These are phyloP conservation scores for Starmerella asiatica DNA, from an alignment of 805 yeast species.

Conservation along the genomic window DNA sequence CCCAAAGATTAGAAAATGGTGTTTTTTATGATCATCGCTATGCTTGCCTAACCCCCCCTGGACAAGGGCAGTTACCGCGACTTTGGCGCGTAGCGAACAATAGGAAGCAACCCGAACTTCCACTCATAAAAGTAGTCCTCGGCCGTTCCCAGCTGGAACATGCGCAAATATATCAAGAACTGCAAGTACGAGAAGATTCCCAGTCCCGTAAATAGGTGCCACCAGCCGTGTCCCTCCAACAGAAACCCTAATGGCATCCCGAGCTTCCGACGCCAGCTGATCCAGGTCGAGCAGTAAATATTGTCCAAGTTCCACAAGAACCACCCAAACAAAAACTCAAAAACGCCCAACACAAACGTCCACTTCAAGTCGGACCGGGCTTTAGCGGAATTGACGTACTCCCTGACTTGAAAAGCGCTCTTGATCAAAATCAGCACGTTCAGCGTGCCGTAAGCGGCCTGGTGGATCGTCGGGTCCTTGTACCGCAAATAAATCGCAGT, in stretches of 20 bases:
- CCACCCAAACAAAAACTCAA: constrained; percentile 59
- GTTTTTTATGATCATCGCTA: too few species aligned
- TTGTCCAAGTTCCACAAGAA: constrained; percentile 82
- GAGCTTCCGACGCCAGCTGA: constrained; percentile 42
- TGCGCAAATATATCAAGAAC: constrained; percentile 60
- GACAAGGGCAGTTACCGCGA: too few species aligned
- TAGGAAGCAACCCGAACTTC: constrained; percentile 39
- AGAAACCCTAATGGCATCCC: constrained; percentile 81
- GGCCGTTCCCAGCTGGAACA: constrained; percentile 47
- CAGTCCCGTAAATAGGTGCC: constrained; percentile 62
- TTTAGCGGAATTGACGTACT: constrained; percentile 38
- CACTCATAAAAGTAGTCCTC: constrained; percentile 44
- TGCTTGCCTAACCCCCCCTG: too few species aligned
- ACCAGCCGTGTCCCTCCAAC: constrained; percentile 93
- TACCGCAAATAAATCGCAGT: constrained; percentile 60
- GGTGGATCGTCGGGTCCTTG: constrained; percentile 80
- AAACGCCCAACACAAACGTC: constrained; percentile 47
- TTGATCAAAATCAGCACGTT: constrained; percentile 60
- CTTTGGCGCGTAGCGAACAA: constrained; percentile 4
- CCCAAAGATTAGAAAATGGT: too few species aligned
- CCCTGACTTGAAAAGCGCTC: constrained; percentile 39
- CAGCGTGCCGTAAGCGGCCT: constrained; percentile 65
- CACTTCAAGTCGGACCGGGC: constrained; percentile 39
- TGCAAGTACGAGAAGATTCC: constrained; percentile 80
- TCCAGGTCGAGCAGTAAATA: constrained; percentile 53